These are phyloP conservation scores for Ustilago tritici DNA, from an alignment of 1,284 basidiomycete species.

Conservation along the genomic window DNA sequence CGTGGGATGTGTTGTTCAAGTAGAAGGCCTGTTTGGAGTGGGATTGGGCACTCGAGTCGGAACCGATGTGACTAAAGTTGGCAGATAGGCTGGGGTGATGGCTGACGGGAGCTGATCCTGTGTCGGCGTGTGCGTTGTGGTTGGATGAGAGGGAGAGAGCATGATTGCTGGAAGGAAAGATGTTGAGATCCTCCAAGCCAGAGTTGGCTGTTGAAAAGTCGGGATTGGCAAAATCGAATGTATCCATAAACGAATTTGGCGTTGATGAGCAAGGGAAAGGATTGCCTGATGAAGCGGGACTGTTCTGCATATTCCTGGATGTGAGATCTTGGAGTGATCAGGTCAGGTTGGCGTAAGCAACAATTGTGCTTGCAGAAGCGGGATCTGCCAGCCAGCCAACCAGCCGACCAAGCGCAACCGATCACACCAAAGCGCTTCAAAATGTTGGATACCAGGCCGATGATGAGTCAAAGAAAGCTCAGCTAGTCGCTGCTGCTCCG, in stretches of 20 bases:
- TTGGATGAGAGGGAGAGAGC: slow-evolving; percentile 21
- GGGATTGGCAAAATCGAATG: slow-evolving; percentile 58
- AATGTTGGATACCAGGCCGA: too few species aligned
- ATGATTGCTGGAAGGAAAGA: slow-evolving; percentile 32
- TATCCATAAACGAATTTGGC: slow-evolving; percentile 56
- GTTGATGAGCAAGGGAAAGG: slow-evolving; percentile 40
- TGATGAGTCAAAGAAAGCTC: too few species aligned
- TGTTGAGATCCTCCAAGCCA: slow-evolving; percentile 51
- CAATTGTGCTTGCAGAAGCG: too few species aligned
- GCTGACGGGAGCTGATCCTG: slow-evolving; percentile 42
- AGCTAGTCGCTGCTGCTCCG: too few species aligned
- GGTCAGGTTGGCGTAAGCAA: too few species aligned
- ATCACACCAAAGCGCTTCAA: too few species aligned
- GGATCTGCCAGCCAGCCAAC: too few species aligned
- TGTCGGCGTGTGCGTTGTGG: slow-evolving; percentile 31
- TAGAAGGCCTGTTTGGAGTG: slow-evolving; percentile 14
- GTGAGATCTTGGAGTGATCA: not conserved
- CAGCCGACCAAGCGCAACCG: too few species aligned
- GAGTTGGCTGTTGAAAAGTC: slow-evolving; percentile 45
- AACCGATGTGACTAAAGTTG: slow-evolving; percentile 12
- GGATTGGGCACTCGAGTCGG: slow-evolving; percentile 14
- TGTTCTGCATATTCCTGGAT: slow-evolving; percentile 37
- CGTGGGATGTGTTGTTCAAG: slow-evolving; percentile 29
- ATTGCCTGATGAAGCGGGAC: slow-evolving; percentile 31
- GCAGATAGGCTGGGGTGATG: slow-evolving; percentile 52